Conservation (phyloP, 2,329 filamentous ascomycete species). For the Microsporum audouinii region DNA sequence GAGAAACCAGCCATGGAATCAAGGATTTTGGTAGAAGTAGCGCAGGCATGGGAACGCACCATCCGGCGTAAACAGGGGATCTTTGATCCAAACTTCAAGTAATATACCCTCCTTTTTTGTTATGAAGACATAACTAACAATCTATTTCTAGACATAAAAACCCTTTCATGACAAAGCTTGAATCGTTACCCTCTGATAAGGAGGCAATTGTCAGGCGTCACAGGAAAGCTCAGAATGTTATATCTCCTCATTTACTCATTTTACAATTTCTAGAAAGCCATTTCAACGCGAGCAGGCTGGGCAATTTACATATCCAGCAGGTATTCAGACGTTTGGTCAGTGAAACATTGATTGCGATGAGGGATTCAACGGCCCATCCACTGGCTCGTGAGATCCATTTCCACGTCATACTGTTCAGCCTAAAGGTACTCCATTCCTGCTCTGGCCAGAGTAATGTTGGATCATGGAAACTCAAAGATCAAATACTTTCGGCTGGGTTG, state of each 20-base stretch:
- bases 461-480: constrained; percentile 77
- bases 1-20: constrained; percentile 85
- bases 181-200: constrained; percentile 85
- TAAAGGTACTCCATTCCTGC: constrained; percentile 64
- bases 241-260: constrained; percentile 75
- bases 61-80: constrained; percentile 67
- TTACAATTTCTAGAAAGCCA: constrained; percentile 87
- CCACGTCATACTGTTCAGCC: constrained; percentile 69
- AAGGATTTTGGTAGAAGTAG: constrained; percentile 73
- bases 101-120: constrained; percentile 21
- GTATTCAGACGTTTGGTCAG: constrained; percentile 73
- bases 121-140: background rate
- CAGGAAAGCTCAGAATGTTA: constrained; percentile 65
- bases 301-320: constrained; percentile 67
- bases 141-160: constrained; percentile 49
- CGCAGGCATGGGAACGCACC: constrained; percentile 80
- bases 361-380: constrained; percentile 62
- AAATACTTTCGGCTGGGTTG: constrained; percentile 72
- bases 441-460: constrained; percentile 52
- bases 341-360: constrained; percentile 64
- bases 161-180: constrained; percentile 81
- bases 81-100: constrained; percentile 61
- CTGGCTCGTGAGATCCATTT: constrained; percentile 87
- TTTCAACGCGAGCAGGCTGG: constrained; percentile 83
- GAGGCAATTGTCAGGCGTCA: constrained; percentile 61